Percentiles rank a stretch among this genome's conserved stretches.
Conservation (phyloP, 805 yeast species). For the Lipomyces starkeyi region DNA sequence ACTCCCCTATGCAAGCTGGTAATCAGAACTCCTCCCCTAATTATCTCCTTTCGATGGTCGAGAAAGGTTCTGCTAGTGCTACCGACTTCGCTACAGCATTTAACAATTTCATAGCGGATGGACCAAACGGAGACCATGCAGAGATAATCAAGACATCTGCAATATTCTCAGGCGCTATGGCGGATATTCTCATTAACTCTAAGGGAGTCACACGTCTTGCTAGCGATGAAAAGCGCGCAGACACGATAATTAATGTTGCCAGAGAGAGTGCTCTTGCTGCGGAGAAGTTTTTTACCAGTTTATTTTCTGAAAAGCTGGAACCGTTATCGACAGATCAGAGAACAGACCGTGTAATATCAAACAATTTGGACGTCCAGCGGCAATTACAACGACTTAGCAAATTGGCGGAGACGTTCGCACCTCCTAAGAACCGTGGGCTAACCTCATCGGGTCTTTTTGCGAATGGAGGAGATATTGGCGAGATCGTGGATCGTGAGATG, state of each 20-base stretch:
- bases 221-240: conserved; percentile 59
- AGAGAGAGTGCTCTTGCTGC: conserved; percentile 65
- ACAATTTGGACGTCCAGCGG: conserved; percentile 76
- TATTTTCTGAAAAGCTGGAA: conserved; percentile 60
- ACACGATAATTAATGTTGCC: conserved; percentile 55
- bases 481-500: conserved; percentile 76
- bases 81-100: conserved; percentile 82
- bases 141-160: conserved; percentile 66
- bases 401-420: conserved; percentile 63
- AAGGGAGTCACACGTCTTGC: conserved; percentile 71
- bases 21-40: conserved; percentile 77
- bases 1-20: conserved; percentile 83
- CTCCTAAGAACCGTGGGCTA: conserved; percentile 46
- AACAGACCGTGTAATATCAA: conserved; percentile 76
- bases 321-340: conserved; percentile 64
- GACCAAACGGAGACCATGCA: conserved; percentile 66
- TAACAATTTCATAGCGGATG: conserved; percentile 77
- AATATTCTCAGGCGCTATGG: conserved; percentile 63
- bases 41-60: conserved; percentile 69
- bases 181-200: conserved; percentile 67
- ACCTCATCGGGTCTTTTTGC: conserved; percentile 40
- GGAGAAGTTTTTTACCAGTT: conserved; percentile 63
- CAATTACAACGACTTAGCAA: conserved; percentile 63
- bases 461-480: conserved; percentile 62
- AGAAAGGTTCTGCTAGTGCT: conserved; percentile 69